These are phyloP conservation scores for Amauroascus verrucosus DNA, from an alignment of 2,329 filamentous ascomycete species.

Conservation along the genomic window DNA sequence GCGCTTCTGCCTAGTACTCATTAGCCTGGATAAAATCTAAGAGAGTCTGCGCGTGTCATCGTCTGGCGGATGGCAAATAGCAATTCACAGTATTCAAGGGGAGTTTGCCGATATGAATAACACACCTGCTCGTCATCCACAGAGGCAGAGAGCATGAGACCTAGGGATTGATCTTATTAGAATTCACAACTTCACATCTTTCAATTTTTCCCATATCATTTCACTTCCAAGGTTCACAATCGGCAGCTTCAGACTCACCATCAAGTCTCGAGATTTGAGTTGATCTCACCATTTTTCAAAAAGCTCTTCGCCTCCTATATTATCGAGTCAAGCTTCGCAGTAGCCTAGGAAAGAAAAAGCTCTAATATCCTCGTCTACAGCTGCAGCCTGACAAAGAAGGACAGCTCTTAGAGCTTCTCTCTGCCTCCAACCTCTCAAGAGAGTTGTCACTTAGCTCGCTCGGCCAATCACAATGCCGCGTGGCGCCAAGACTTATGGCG, in stretches of 20 bases:
- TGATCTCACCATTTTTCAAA: slow-evolving; percentile 64
- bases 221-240: neutral
- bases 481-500: slow-evolving; percentile 14
- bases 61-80: neutral
- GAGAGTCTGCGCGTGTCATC: neutral
- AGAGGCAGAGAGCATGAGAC: slow-evolving; percentile 87
- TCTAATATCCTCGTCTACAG: neutral
- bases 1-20: slow-evolving; percentile 50
- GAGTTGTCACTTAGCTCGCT: slow-evolving; percentile 6
- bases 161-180: slow-evolving; percentile 38
- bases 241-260: slow-evolving; percentile 45
- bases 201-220: neutral
- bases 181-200: neutral
- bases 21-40: neutral
- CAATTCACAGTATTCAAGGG: neutral
- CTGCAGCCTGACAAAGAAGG: neutral
- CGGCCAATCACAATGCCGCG: slow-evolving; percentile 25
- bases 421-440: neutral
- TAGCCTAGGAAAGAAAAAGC: neutral
- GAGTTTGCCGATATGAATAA: slow-evolving; percentile 7
- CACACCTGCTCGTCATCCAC: slow-evolving; percentile 76
- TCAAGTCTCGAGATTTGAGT: slow-evolving; percentile 92
- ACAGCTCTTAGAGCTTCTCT: neutral
- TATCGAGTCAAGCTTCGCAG: neutral
- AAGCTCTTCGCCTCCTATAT: neutral